Evolutionary conservation across 768 basidiomycete species (phyloP), one percentile per base, ranked within the genome.

Genomic region (Pisolithus marmoratus): DNA sequence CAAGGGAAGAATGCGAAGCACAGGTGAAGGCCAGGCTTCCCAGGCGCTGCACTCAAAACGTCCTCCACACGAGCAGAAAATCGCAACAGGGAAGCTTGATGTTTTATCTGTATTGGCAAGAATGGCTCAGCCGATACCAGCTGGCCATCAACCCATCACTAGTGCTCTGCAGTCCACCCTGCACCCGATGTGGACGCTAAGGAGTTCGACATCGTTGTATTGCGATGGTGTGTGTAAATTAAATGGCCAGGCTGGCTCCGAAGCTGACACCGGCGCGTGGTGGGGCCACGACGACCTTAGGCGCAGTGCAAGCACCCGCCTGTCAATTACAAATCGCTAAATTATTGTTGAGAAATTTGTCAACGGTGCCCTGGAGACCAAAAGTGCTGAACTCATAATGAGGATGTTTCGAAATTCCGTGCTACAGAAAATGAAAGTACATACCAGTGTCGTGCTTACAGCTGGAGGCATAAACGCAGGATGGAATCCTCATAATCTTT

Each of bases 231-330:
- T 91, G 6, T 93, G 91, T 56, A 81, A 80, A 61, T 82, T 84
- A 2, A 97, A 97, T 62, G 94, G 94, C 0, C 70, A 83, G 61
- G 31, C 22, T 4, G 81, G 77, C 1, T 78, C 87, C 0, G 57
- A 79, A 40, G 94, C 91, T 1, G 94, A 94, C 1, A 69, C 93
- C 38, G 94, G 94, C 0, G 90, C 96, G 0, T 97, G 84, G 82
- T 97, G 90, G 89, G 90, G 85, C 0, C 68, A 63, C 8, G 62
- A 75, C 53, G 87, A 92, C 66, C 65, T 78, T 29, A 73, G 87
- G 87, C 65, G 56, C 38, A 53, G 11, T 11, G 26, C 56, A 53
- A 41, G 11, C 50, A 19, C 49, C 8, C 38, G 19, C 20, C 4
- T 11, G 36, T n/a, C 4, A 34, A 8, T 23, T 19, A 2, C 7